Percentiles rank a stretch among this genome's conserved stretches.
These are phyloP conservation scores for Vigna nakashimae DNA, from an alignment of 306 rosid genomes.

Conservation along the genomic window DNA sequence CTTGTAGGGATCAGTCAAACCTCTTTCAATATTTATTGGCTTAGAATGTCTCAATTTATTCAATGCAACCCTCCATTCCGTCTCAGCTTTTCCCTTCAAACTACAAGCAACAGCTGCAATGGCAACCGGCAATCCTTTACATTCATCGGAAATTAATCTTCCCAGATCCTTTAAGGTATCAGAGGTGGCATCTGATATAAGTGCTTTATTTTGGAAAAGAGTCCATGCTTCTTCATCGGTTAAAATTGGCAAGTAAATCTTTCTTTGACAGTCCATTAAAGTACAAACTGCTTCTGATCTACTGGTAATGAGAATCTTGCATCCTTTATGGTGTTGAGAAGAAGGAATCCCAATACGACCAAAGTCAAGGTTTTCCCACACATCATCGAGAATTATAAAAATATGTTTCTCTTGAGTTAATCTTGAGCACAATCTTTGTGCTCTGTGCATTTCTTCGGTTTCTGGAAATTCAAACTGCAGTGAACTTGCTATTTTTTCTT, in stretches of 20 bases:
- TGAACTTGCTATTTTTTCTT: constrained; percentile 12
- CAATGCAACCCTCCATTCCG: constrained; percentile 14
- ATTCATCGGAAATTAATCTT: neutral
- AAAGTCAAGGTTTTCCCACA: constrained; percentile 29
- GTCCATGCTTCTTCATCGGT: constrained; percentile 4
- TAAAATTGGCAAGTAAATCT: neutral
- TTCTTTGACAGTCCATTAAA: constrained; percentile 14
- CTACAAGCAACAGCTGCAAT: constrained; percentile 28
- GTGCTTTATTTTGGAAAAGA: constrained; percentile 28
- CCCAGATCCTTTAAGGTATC: neutral
- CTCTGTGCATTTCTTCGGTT: constrained; percentile 1
- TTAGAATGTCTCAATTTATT: neutral
- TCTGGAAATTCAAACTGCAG: neutral
- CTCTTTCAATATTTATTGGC: neutral
- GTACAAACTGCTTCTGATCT: neutral
- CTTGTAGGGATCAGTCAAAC: neutral
- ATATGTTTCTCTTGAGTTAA: neutral
- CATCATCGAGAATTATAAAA: constrained; percentile 44
- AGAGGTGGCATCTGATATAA: neutral
- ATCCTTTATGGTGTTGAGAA: neutral
- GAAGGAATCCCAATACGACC: constrained; percentile 35
- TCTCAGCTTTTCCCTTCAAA: neutral
- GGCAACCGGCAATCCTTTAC: constrained; percentile 43
- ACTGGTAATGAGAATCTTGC: constrained; percentile 36
- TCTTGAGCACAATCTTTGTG: neutral